These are phyloP conservation scores for Tagetes erecta DNA, from an alignment of 129 eudicot species.

Conservation along the genomic window DNA sequence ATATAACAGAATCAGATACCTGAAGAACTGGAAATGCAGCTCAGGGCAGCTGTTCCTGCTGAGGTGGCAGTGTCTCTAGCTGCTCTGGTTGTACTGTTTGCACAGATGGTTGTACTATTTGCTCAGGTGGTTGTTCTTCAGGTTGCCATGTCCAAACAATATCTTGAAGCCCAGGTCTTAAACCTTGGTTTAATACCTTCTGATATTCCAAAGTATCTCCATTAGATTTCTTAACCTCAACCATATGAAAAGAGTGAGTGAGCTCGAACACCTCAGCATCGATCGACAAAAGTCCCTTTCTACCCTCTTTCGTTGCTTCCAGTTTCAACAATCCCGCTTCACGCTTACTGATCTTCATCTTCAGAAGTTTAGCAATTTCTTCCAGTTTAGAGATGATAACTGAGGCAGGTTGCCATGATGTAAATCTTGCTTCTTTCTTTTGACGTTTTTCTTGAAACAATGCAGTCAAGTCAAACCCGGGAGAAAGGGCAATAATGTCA, in stretches of 20 bases:
- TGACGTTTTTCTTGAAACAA: constrained; percentile 55
- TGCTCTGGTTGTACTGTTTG: constrained; percentile 22
- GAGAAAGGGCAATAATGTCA: constrained; percentile 77
- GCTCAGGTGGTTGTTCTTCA: constrained; percentile 32
- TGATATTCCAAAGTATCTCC: constrained; percentile 78
- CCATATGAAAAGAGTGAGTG: constrained; percentile 54
- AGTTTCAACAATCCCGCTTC: constrained; percentile 70
- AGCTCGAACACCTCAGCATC: constrained; percentile 86
- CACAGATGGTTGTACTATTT: constrained; percentile 10
- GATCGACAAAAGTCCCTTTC: constrained; percentile 64
- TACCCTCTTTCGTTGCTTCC: constrained; percentile 65
- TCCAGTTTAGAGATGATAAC: constrained; percentile 60
- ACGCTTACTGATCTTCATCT: constrained; percentile 51
- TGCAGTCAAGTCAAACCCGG: constrained; percentile 70
- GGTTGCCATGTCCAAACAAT: constrained; percentile 88
- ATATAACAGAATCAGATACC: constrained; percentile 31
- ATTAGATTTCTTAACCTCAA: constrained; percentile 62
- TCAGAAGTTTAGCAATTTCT: constrained; percentile 58
- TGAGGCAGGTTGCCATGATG: constrained; percentile 54
- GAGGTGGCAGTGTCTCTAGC: constrained; percentile 18
- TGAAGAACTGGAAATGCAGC: constrained; percentile 14
- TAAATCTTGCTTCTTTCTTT: constrained; percentile 66
- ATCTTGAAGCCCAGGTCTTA: constrained; percentile 70
- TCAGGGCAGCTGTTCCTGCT: constrained; percentile 46
- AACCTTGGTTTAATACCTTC: constrained; percentile 48